Evolutionary conservation across 169 alveolate genomes (phyloP), one percentile per base, ranked within the genome.

Genomic region (Plasmodium blacklocki): DNA sequence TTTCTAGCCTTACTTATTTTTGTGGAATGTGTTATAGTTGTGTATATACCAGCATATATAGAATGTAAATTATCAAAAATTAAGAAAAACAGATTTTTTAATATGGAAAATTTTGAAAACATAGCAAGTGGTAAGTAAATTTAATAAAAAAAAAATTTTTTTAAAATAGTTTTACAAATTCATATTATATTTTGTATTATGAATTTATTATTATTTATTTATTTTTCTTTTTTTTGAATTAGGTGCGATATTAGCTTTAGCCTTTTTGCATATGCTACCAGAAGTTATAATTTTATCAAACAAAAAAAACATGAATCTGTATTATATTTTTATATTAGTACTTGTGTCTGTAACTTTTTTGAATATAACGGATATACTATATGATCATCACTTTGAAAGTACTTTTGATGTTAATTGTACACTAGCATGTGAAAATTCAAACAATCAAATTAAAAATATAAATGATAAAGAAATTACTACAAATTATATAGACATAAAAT

Each of bases 181-280:
- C n/a, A 64, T 23, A 64, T 26, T 32, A 32, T 32, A 32, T 32
- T 32, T 32, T 32, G 45, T 32, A 32, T 6, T 1, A 32, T 32
- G 45, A 32, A 32, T 32, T 32, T 32, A 32, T 32, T 32, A 32
- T 32, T 5, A 32, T 32, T 32, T 32, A 32, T 32, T 32, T 32
- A 0, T 32, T 32, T 32, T 32, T 32, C 45, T n/a, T 74, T 60
- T 23, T 74, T 74, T 59, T 29, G 50, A 64, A 52, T 58, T 76
- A 76, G 89, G 89, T n/a, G 89, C 89, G 63, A 76, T 76, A 52
- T 45, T 76, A 58, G 76, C 89, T 43, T 76, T 76, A 76, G 89
- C 89, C 67, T 63, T 76, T 68, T 64, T 76, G 32, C 89, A 76
- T 66, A 76, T 76, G 89, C 32, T 76, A 64, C 89, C 89, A 32